Conservation (phyloP, 345 rosid species). For the Aquilaria yunnanensis region DNA sequence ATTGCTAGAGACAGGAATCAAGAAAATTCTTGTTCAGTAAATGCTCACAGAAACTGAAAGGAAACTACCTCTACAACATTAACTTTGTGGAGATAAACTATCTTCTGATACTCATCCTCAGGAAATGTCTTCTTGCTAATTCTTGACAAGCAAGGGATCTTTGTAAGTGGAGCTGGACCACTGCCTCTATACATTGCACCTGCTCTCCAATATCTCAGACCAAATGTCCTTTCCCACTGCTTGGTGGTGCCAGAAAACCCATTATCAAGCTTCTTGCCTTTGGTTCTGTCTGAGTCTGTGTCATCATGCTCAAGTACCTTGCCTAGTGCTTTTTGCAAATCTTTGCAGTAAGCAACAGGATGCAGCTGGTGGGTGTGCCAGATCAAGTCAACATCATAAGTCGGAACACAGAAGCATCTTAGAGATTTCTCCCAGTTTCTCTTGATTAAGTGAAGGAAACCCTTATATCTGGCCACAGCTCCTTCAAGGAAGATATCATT, state of each 20-base stretch:
- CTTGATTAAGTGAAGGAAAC: slow-evolving; percentile 78
- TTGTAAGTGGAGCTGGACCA: slow-evolving; percentile 60
- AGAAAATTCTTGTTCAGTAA: no score
- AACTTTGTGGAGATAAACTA: slow-evolving; percentile 42
- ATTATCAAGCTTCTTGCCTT: slow-evolving; percentile 79
- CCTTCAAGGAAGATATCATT: slow-evolving; percentile 63
- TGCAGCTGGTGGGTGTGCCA: slow-evolving; percentile 99
- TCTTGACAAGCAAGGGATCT: slow-evolving; percentile 32
- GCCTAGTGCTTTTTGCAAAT: slow-evolving; percentile 53
- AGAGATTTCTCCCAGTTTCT: slow-evolving; percentile 64
- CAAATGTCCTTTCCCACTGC: slow-evolving; percentile 86
- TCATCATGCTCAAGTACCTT: slow-evolving; percentile 92
- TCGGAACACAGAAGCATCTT: slow-evolving; percentile 75
- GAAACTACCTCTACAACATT: slow-evolving; percentile 67
- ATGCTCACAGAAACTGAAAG: background rate
- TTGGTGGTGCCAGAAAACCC: slow-evolving; percentile 82
- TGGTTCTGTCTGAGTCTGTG: slow-evolving; percentile 78
- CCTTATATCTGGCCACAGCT: slow-evolving; percentile 87
- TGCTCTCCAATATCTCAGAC: slow-evolving; percentile 81
- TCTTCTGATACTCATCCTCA: slow-evolving; percentile 17
- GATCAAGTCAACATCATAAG: slow-evolving; percentile 92
- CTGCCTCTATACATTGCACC: slow-evolving; percentile 91
- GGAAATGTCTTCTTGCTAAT: slow-evolving; percentile 27
- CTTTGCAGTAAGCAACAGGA: slow-evolving; percentile 64
- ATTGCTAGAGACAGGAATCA: no score